Conservation (phyloP, 306 rosid species). For the Cucurbita argyrosperma region DNA sequence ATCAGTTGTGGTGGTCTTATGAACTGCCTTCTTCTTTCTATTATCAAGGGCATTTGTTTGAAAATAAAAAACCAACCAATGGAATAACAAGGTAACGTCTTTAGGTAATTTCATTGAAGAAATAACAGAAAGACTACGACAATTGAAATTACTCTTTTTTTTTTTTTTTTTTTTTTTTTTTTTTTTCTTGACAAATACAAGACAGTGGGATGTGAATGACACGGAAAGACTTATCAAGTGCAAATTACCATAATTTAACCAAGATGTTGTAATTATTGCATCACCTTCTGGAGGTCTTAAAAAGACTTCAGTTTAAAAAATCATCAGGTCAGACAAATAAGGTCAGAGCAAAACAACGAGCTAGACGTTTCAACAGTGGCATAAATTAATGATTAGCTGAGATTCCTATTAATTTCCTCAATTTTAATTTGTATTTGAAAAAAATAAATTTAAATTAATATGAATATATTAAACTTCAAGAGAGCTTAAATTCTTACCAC, state of each 20-base stretch:
- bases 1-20: constrained; percentile 91
- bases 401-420: background rate
- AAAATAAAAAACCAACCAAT: background rate
- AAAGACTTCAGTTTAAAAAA: background rate
- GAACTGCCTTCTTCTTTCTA: constrained; percentile 99
- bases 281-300: background rate
- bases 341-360: background rate
- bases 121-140: background rate
- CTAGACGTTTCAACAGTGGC: background rate
- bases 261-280: background rate
- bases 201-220: background rate
- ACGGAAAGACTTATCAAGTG: background rate
- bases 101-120: background rate
- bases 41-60: background rate
- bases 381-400: background rate
- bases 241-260: background rate
- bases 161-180: background rate
- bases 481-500: background rate
- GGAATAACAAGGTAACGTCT: background rate
- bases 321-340: background rate
- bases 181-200: background rate
- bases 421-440: background rate
- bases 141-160: background rate
- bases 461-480: background rate
- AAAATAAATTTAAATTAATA: background rate